Evolutionary conservation across 805 yeast species (phyloP).

Genomic region (Myxozyma nipponensis): DNA sequence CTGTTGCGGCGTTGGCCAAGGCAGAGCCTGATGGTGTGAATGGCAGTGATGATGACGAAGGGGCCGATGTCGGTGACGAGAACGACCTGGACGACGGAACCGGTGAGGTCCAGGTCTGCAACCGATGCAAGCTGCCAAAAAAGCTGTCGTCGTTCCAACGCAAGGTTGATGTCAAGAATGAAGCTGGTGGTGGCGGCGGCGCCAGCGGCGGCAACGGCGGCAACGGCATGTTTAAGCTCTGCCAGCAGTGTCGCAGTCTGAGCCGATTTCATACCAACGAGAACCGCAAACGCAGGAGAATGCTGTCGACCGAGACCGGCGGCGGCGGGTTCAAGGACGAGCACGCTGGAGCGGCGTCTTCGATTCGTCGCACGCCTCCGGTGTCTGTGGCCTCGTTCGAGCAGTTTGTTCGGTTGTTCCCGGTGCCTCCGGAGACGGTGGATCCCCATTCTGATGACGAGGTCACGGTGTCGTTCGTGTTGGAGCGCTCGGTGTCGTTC

Average conservation of each 20-base stretch:
- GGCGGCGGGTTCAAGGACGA: not conserved
- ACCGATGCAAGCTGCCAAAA: not conserved
- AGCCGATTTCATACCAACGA: conserved; percentile 25
- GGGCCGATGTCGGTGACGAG: conserved; percentile 6
- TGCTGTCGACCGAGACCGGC: conserved; percentile 4
- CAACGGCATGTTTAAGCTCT: conserved; percentile 22
- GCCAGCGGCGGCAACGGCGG: conserved; percentile 6
- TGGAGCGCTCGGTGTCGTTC: conserved; percentile 14
- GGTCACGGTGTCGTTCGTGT: conserved; percentile 5
- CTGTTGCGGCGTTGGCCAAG: not conserved
- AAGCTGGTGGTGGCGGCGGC: not conserved
- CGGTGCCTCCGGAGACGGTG: conserved; percentile 2
- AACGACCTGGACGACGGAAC: not conserved
- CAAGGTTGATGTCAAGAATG: not conserved
- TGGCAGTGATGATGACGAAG: no score
- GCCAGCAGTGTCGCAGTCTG: conserved; percentile 20
- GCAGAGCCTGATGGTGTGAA: conserved; percentile 1
- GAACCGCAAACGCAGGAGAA: conserved; percentile 23
- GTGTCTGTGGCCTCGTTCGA: conserved; percentile 2
- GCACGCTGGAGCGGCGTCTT: not conserved
- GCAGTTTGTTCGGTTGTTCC: conserved; percentile 13
- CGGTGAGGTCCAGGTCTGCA: not conserved
- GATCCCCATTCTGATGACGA: conserved; percentile 3
- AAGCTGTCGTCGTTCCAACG: not conserved
- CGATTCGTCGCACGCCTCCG: conserved; percentile 1